Conservation (phyloP, 208 protist genomes). For the Ichthyophonus hoferi region DNA sequence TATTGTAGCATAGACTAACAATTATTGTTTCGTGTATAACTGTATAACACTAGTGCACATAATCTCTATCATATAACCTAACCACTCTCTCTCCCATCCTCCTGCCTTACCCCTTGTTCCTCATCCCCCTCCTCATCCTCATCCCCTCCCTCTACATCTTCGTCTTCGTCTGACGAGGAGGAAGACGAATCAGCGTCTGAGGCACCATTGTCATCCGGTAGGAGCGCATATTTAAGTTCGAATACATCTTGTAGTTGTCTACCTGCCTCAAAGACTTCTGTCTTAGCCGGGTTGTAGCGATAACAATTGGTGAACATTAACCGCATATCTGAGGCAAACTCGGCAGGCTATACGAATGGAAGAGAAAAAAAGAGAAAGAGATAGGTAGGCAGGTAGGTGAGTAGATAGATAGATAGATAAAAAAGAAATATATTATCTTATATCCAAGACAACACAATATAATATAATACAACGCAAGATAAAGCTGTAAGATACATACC, state of each 20-base stretch:
- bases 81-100: background rate
- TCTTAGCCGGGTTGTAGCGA: conserved; percentile 28
- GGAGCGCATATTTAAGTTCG: background rate
- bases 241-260: background rate
- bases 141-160: background rate
- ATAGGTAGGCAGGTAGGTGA: background rate
- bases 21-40: too few species aligned
- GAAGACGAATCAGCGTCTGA: too few species aligned
- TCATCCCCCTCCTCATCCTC: background rate
- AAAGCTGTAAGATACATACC: background rate
- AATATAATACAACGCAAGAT: background rate
- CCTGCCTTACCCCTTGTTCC: background rate
- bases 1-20: too few species aligned
- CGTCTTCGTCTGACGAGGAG: conserved; percentile 15
- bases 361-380: background rate
- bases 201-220: background rate
- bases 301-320: conserved; percentile 46
- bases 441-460: background rate
- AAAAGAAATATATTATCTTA: background rate
- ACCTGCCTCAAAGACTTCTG: conserved; percentile 3
- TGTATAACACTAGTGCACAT: too few species aligned
- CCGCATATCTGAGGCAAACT: conserved; percentile 35
- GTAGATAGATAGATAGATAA: background rate
- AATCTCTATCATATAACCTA: too few species aligned
- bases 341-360: background rate